Base-by-base conservation (phyloP, 768 basidiomycete species). In the Ephemerocybe angulata region DNA sequence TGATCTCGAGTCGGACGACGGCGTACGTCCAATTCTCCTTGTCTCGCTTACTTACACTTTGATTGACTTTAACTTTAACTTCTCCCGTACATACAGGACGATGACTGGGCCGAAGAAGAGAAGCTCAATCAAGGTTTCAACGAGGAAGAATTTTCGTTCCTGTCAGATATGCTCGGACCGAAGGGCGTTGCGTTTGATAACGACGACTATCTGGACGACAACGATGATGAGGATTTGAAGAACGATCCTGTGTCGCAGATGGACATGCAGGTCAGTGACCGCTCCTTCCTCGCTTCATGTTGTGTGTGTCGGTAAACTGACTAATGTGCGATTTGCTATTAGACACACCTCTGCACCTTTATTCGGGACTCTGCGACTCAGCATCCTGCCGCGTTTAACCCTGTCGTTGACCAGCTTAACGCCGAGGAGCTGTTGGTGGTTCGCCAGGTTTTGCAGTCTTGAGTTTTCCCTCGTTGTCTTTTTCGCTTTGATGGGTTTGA, bases 71-170 rank as follows among this genome's bases (percentile, higher is more conserved):
- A 55, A 30, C 25, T 47, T 37, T 4, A 25, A 50, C 6, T 56
- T 54, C 43, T 33, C n/a, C 44, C 29, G 48, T 52, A 25, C 49
- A 38, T 55, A 24, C 55, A 91, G 78, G 89, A 93, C 59, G 92
- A 92, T 30, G 91, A 92, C n/a, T 98, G 96, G 96, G 80, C 83
- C 10, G 94, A 97, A 62, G 93, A 94, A 64, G 93, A 90, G 53
- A 82, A 79, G 46, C 68, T 80, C 30, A 73, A 82, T 47, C 79
- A 83, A 59, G 72, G 70, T 7, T 71, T 79, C 62, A 88, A 84
- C 62, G 75, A 84, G 48, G 88, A 90, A n/a, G 88, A 92, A 62
- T 84, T 90, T 59, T 83, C 85, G 22, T 91, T 85, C 75, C 72
- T 97, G 33, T 93, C 93, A 4, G 90, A 93, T 46, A 78, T 92